These are phyloP conservation scores for Boletus patriciae DNA, from an alignment of 768 basidiomycete species.

Conservation along the genomic window DNA sequence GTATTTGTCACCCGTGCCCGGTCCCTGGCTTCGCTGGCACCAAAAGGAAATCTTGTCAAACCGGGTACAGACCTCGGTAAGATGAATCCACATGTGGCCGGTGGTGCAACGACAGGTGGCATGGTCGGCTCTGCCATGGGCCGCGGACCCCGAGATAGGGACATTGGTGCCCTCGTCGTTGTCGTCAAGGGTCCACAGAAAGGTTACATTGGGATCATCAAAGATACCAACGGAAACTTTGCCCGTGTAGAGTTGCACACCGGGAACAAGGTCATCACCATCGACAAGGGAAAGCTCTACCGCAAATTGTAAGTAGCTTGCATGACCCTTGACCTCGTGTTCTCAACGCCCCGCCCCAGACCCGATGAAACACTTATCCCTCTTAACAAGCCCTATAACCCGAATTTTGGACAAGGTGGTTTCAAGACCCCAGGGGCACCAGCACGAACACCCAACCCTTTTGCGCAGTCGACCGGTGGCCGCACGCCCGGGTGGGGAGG, in stretches of 20 bases:
- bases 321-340: not conserved
- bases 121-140: conserved; percentile 83
- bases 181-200: conserved; percentile 89
- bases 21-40: conserved; percentile 79
- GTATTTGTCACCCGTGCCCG: conserved; percentile 91
- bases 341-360: conserved; percentile 35
- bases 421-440: conserved; percentile 42
- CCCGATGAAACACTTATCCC: conserved; percentile 55
- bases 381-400: conserved; percentile 42
- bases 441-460: conserved; percentile 47
- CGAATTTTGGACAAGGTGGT: conserved; percentile 17
- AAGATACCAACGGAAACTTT: conserved; percentile 86
- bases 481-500: conserved; percentile 40
- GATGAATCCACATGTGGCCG: conserved; percentile 77
- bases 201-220: conserved; percentile 88
- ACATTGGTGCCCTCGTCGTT: conserved; percentile 76
- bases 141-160: conserved; percentile 77
- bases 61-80: conserved; percentile 77
- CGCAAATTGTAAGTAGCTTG: conserved; percentile 62
- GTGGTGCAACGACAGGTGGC: conserved; percentile 59
- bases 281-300: conserved; percentile 77
- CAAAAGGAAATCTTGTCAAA: conserved; percentile 74
- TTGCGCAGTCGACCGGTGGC: conserved; percentile 39
- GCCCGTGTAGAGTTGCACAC: conserved; percentile 90
- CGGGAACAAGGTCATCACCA: conserved; percentile 84